A percentile compares a stretch with the other conserved stretches of the same genome.
Conservation (phyloP, 305 asterid species). For the Nicotiana rustica region DNA sequence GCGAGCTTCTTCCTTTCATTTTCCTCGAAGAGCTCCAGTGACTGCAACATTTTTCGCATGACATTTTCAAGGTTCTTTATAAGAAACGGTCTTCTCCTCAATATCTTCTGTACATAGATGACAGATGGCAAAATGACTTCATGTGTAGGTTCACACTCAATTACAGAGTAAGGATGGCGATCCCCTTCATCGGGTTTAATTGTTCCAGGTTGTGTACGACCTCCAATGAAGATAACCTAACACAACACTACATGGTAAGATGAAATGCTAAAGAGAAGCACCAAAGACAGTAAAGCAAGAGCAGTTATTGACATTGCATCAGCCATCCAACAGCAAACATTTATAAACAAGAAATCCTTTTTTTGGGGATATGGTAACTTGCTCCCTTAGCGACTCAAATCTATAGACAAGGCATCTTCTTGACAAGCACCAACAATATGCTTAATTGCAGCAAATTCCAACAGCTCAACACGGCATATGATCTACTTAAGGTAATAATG, state of each 20-base stretch:
- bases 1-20: conserved; percentile 99
- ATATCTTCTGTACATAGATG: conserved; percentile 84
- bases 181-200: conserved; percentile 98
- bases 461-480: conserved; percentile 9
- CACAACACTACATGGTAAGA: conserved; percentile 32
- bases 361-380: no score
- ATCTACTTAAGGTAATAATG: not conserved
- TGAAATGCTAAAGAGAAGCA: conserved; percentile 8
- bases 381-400: no score
- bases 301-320: conserved; percentile 1
- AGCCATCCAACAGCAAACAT: conserved; percentile 3
- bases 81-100: conserved; percentile 91
- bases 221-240: conserved; percentile 92
- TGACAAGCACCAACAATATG: not conserved
- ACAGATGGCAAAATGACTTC: conserved; percentile 93
- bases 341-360: no score
- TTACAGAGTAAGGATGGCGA: conserved; percentile 88
- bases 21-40: conserved; percentile 92
- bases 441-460: not conserved
- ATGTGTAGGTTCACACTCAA: conserved; percentile 85
- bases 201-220: conserved; percentile 98
- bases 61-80: conserved; percentile 99
- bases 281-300: not conserved
- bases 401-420: not conserved
- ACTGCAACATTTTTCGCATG: conserved; percentile 91